Evolutionary conservation across 2,329 filamentous ascomycete species (phyloP).

Genomic region (Fusarium kyushuense): DNA sequence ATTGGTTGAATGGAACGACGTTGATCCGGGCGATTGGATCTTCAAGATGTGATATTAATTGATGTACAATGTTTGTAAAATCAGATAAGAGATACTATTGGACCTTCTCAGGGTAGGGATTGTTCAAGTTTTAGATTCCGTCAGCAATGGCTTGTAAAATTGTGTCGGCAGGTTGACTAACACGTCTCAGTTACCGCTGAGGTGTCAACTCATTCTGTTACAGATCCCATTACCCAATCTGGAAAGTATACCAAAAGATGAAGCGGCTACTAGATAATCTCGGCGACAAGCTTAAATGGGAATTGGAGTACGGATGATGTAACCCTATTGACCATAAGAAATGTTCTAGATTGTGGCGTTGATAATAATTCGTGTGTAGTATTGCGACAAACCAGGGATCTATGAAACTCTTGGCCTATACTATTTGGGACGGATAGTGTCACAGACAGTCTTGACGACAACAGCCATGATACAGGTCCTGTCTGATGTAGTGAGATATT

Average conservation of each 20-base stretch:
- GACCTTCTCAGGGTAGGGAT: background rate
- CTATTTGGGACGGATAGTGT: constrained; percentile 33
- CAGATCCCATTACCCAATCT: constrained; percentile 27
- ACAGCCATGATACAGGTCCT: constrained; percentile 29
- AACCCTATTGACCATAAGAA: background rate
- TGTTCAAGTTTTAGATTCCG: constrained; percentile 2
- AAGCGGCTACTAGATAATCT: constrained; percentile 24
- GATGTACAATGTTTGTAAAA: background rate
- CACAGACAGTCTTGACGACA: constrained; percentile 30
- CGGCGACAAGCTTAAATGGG: constrained; percentile 14
- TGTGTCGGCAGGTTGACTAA: constrained; percentile 21
- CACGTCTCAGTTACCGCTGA: constrained; percentile 42
- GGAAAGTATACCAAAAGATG: constrained; percentile 30
- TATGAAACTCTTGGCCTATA: constrained; percentile 32
- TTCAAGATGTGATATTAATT: background rate
- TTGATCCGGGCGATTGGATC: constrained; percentile 40
- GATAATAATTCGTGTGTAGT: constrained; percentile 7
- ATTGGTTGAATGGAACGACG: constrained; percentile 44
- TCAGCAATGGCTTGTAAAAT: constrained; percentile 10
- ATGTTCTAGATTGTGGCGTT: constrained; percentile 4
- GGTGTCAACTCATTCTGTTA: constrained; percentile 29
- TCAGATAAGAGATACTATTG: constrained; percentile 15
- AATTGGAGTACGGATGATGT: background rate
- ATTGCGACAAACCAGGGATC: constrained; percentile 28
- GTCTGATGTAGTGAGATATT: constrained; percentile 17